Percentiles rank a stretch among this genome's conserved stretches.
These are phyloP conservation scores for Aspergillus leporis DNA, from an alignment of 495 filamentous ascomycete species.

Conservation along the genomic window DNA sequence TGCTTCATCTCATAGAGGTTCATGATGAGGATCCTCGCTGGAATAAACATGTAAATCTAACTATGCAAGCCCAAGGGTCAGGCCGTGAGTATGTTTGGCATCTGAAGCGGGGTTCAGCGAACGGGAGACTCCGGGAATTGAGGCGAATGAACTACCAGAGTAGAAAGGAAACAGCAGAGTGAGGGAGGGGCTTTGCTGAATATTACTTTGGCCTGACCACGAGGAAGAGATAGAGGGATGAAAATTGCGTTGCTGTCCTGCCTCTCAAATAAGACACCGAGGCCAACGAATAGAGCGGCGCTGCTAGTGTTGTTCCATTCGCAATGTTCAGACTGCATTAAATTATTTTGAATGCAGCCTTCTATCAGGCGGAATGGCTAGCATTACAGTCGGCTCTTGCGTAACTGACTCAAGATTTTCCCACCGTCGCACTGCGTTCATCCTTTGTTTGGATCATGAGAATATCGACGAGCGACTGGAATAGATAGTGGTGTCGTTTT, in stretches of 20 bases:
- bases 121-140: neutral
- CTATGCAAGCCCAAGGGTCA: neutral
- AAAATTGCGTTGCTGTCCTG: too few relatives aligned
- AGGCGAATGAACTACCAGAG: too few relatives aligned
- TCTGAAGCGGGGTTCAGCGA: neutral
- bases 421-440: neutral
- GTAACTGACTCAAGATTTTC: neutral
- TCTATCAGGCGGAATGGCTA: too few relatives aligned
- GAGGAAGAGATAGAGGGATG: too few relatives aligned
- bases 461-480: neutral
- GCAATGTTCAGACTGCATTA: too few relatives aligned
- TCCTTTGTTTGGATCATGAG: neutral
- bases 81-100: neutral
- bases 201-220: neutral
- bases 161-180: too few relatives aligned
- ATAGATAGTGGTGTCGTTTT: neutral
- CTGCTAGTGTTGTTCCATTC: too few relatives aligned
- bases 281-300: too few relatives aligned
- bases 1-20: neutral
- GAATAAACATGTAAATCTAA: too few relatives aligned
- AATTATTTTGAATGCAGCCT: too few relatives aligned
- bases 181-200: neutral
- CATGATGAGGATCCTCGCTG: neutral
- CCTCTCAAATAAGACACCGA: neutral
- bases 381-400: too few relatives aligned